Evolutionary conservation across 2,329 filamentous ascomycete species (phyloP), one percentile per base, ranked within the genome.

Genomic region (Pochonia chlamydosporia): DNA sequence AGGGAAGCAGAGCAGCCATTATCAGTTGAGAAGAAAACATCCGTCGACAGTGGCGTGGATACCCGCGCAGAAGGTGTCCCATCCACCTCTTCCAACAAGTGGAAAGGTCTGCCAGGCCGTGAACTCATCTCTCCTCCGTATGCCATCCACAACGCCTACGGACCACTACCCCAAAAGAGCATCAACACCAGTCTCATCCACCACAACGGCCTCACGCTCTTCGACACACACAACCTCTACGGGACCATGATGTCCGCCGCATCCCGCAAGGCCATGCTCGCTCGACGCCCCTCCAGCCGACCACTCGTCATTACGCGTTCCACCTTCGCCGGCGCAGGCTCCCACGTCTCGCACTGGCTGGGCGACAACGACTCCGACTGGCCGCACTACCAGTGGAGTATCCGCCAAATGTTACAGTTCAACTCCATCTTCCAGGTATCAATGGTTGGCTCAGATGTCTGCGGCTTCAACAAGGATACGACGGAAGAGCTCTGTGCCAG

Each of bases 201-300:
- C 61, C 73, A 80, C 36, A 82, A 85, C 49, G 85, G 85, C 1
- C 68, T 82, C 31, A 71, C 73, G 18, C 80, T 87, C 63, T 89
- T 87, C 59, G 87, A 91, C 55, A 86, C 82, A 0, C 87, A 91
- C 62, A 90, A 90, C 55, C 64, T 90, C 1, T 89, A 87, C 61
- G 87, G 87, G 1, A 78, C 79, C 7, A 82, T 88, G 81, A 91
- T 90, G 86, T 85, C 82, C 1, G 66, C 72, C 16, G 69, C 78
- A 4, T 86, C 84, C 0, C 76, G 79, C 44, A 64, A 74, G 11
- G 82, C 87, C 2, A 87, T 91, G 85, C 63, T 81, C 6, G 64
- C 70, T 11, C 78, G 86, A 8, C 78, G 85, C 0, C 85, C 87
- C 0, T 62, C 63, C 1, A 66, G 81, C 5, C 78, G 87, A 0